Conservation (phyloP, 768 basidiomycete species). For the Neoboletus subvelutipes region DNA sequence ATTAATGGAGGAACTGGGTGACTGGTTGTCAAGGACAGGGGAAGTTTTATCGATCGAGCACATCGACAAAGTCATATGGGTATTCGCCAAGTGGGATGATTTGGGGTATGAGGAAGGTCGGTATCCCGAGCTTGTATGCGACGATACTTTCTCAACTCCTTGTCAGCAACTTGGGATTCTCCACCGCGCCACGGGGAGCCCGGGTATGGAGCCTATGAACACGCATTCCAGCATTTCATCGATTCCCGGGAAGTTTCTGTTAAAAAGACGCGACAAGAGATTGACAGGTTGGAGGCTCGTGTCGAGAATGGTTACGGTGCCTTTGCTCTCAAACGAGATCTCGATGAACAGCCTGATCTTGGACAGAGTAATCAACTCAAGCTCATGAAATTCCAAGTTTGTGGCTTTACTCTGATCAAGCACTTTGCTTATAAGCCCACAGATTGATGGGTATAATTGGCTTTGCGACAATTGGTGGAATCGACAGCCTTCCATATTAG, state of each 20-base stretch:
- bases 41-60: constrained; percentile 43
- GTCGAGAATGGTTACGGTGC: constrained; percentile 52
- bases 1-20: constrained; percentile 57
- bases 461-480: constrained; percentile 87
- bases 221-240: constrained; percentile 68
- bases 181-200: constrained; percentile 63
- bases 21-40: constrained; percentile 48
- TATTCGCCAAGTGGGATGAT: constrained; percentile 91
- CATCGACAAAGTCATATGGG: constrained; percentile 68
- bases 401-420: constrained; percentile 17
- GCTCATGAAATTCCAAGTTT: constrained; percentile 87
- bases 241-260: constrained; percentile 60
- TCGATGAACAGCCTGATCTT: constrained; percentile 57
- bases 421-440: constrained; percentile 8
- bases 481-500: constrained; percentile 81
- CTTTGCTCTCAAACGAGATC: constrained; percentile 43
- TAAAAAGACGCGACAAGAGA: constrained; percentile 42
- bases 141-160: background rate
- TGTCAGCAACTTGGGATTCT: constrained; percentile 87
- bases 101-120: constrained; percentile 90
- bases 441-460: constrained; percentile 86
- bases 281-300: constrained; percentile 51
- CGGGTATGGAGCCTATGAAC: constrained; percentile 61
- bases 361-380: constrained; percentile 62
- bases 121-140: constrained; percentile 18